These are phyloP conservation scores for Bruguiera gymnorhiza DNA, from an alignment of 345 rosid species.

Conservation along the genomic window DNA sequence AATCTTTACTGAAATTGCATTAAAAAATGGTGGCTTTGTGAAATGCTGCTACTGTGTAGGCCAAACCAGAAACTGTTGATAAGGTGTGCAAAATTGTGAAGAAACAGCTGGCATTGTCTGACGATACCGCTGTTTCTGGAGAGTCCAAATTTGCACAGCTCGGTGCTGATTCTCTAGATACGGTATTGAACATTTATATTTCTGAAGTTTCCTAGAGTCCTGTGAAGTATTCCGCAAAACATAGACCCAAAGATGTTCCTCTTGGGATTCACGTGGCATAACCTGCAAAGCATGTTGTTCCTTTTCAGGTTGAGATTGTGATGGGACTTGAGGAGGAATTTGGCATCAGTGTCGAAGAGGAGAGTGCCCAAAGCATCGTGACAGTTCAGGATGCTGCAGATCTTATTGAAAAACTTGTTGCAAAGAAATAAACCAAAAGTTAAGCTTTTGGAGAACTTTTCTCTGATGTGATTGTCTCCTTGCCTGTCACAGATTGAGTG, in stretches of 20 bases:
- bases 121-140: slow-evolving; percentile 49
- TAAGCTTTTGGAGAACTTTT: background rate
- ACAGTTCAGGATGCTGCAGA: slow-evolving; percentile 86
- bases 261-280: no score
- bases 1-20: background rate
- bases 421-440: slow-evolving; percentile 35
- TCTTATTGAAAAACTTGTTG: slow-evolving; percentile 64
- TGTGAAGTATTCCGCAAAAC: no score
- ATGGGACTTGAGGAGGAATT: slow-evolving; percentile 89
- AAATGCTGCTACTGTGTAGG: slow-evolving; percentile 38
- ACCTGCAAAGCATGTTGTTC: background rate
- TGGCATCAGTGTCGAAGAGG: slow-evolving; percentile 63
- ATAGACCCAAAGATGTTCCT: no score
- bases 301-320: slow-evolving; percentile 75
- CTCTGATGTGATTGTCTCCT: background rate
- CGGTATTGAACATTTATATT: slow-evolving; percentile 37
- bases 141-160: slow-evolving; percentile 66
- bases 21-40: background rate
- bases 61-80: slow-evolving; percentile 73
- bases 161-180: slow-evolving; percentile 93
- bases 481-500: slow-evolving; percentile 10
- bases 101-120: slow-evolving; percentile 68
- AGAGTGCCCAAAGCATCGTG: slow-evolving; percentile 65
- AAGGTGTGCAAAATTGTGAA: slow-evolving; percentile 79
- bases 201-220: no score